Evolutionary conservation across 768 basidiomycete genomes (phyloP).

Genomic region (Filobasidium wieringae): DNA sequence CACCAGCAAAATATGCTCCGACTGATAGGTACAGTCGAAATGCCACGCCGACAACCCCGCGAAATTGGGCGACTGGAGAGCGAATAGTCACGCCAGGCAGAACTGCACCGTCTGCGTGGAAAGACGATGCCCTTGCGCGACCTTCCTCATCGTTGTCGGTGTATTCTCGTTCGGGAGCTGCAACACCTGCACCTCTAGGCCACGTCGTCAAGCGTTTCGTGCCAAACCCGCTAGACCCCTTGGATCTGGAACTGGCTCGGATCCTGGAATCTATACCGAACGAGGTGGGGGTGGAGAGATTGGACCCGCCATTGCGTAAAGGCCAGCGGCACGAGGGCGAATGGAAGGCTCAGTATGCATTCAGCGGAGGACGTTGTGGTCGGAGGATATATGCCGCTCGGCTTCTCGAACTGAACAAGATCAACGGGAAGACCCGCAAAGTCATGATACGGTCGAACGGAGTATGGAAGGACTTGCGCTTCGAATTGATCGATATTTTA

Average conservation of each 20-base stretch:
- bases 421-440: conserved; percentile 2
- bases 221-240: conserved; percentile 3
- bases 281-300: conserved; percentile 2
- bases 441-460: conserved; percentile 7
- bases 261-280: neutral
- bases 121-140: neutral
- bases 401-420: neutral
- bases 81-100: neutral
- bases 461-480: conserved; percentile 2
- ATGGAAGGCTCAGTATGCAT: conserved; percentile 11
- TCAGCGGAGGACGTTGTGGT: neutral
- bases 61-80: neutral
- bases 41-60: neutral
- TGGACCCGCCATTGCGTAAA: conserved; percentile 5
- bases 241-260: conserved; percentile 4
- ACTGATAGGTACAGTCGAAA: too few species aligned
- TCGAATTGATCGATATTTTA: conserved; percentile 2
- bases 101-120: neutral
- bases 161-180: neutral
- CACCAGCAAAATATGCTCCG: too few species aligned
- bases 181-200: neutral
- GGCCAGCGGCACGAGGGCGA: conserved; percentile 11
- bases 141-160: neutral
- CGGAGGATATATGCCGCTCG: neutral
- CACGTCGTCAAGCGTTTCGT: neutral